Percentiles rank a stretch among this genome's conserved stretches.
phyloP scores from a whole-genome alignment of 345 rosid genomes.

The Gossypium raimondii region DNA sequence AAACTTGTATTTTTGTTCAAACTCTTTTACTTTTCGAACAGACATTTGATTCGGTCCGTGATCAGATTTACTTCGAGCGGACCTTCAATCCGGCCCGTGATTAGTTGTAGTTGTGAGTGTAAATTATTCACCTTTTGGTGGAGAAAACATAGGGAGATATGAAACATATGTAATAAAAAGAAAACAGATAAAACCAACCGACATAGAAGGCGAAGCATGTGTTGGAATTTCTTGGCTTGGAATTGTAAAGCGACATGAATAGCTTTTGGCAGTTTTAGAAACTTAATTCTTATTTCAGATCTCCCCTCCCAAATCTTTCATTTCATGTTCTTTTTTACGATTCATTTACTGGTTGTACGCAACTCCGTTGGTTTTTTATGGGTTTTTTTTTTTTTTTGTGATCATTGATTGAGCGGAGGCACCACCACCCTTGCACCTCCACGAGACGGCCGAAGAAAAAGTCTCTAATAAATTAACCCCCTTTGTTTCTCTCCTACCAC shows the following conservation, averaged over 20 bases:
- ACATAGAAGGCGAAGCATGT: constrained; percentile 50
- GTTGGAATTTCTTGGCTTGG: constrained; percentile 42
- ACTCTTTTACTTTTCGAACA: accelerated
- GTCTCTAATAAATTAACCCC: neutral
- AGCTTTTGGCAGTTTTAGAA: constrained; percentile 35
- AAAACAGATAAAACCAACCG: constrained; percentile 53
- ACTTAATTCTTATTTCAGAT: neutral
- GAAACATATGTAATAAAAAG: constrained; percentile 30
- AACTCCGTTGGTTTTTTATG: constrained; percentile 23
- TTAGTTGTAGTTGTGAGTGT: too few relatives aligned
- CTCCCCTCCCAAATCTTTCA: neutral
- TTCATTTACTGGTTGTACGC: constrained; percentile 22
- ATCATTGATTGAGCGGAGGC: constrained; percentile 37
- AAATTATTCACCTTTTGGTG: too few relatives aligned
- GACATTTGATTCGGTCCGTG: accelerated
- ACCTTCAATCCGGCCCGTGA: accelerated
- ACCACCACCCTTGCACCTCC: constrained; percentile 33
- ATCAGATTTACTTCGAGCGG: accelerated
- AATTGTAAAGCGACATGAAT: constrained; percentile 54
- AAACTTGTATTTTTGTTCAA: accelerated
- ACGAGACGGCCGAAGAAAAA: neutral
- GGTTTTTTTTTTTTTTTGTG: neutral
- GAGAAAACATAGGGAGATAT: too few relatives aligned
- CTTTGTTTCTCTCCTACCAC: constrained; percentile 7
- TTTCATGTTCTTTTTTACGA: too few relatives aligned